Evolutionary conservation across 768 basidiomycete genomes (phyloP), one percentile per base, ranked within the genome.

Genomic region (Lyophyllum semitale): DNA sequence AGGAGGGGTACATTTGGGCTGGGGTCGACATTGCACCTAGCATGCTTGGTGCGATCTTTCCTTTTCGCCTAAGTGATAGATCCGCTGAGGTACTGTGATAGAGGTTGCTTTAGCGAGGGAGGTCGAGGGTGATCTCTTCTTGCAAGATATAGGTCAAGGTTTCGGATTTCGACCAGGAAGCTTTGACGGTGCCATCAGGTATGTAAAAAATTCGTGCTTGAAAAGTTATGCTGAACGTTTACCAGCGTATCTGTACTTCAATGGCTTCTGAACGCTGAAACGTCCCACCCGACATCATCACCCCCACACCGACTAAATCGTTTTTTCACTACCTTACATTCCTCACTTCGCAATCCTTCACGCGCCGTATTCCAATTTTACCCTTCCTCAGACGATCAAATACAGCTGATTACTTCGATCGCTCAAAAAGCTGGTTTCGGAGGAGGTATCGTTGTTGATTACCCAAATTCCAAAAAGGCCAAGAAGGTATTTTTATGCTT

Each of bases 141-240:
- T 98, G 30, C 95, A 98, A 62, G 97, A 99, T 66, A 97, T 98
- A 40, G 97, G 97, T 0, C 97, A 99, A 69, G 97, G 97, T 0
- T 91, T 98, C 65, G 95, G 95, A 7, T 99, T 97, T 71, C 83
- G 97, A 37, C 92, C 97, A 53, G 97, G 96, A 57, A 90, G 91
- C 59, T 98, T 99, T 68, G 97, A 99, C 68, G 97, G 96, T 37
- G 95, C 93, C 6, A 98, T 99, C 66, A 96, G 95, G 95, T 90
- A 33, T 30, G 76, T 20, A 29, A 25, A 8, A 26, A 35, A 45
- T 30, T 23, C 22, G 25, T 26, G 0, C 43, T 54, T 40, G 41
- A 48, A 47, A 37, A 18, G 15, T 46, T 18, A 20, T 51, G 20
- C 49, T 54, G 18, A 49, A 27, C 25, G 12, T 32, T 48, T 43